These are phyloP conservation scores for Anethum foeniculum DNA, from an alignment of 140 eudicot genomes.

Conservation along the genomic window DNA sequence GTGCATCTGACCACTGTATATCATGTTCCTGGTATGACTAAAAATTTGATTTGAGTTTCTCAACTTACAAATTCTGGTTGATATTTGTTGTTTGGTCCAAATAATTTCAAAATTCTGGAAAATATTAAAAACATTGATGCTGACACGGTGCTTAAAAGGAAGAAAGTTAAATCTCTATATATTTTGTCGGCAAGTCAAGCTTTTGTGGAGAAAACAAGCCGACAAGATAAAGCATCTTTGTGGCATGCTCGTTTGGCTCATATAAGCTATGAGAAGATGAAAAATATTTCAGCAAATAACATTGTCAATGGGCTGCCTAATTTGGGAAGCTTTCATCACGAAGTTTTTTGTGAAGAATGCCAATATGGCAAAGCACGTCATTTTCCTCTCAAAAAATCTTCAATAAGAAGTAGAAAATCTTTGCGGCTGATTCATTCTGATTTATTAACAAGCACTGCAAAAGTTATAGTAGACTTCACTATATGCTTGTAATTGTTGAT, in stretches of 20 bases:
- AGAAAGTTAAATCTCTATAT: neutral
- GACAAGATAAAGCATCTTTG: neutral
- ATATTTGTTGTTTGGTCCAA: constrained; percentile 18
- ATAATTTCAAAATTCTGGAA: constrained; percentile 10
- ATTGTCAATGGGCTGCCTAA: neutral
- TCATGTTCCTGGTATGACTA: constrained; percentile 14
- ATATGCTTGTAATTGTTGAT: constrained; percentile 16
- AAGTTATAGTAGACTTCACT: neutral
- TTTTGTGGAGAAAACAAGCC: neutral
- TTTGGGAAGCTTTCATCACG: neutral
- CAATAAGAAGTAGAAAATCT: neutral
- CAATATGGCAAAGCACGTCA: neutral
- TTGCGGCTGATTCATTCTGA: constrained; percentile 12
- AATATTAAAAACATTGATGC: neutral
- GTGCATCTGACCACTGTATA: neutral
- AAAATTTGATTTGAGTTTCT: constrained; percentile 5
- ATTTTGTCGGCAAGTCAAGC: neutral
- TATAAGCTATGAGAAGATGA: neutral
- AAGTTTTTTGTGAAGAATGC: neutral
- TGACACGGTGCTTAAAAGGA: neutral
- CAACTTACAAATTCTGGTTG: constrained; percentile 12
- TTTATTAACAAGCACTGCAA: neutral
- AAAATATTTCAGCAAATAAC: neutral
- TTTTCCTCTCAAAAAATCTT: neutral
- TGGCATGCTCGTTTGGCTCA: neutral